A percentile compares a stretch with the other conserved stretches of the same genome.
Conservation (phyloP, 495 filamentous ascomycete genomes). For the Hypomontagnella submonticulosa region DNA sequence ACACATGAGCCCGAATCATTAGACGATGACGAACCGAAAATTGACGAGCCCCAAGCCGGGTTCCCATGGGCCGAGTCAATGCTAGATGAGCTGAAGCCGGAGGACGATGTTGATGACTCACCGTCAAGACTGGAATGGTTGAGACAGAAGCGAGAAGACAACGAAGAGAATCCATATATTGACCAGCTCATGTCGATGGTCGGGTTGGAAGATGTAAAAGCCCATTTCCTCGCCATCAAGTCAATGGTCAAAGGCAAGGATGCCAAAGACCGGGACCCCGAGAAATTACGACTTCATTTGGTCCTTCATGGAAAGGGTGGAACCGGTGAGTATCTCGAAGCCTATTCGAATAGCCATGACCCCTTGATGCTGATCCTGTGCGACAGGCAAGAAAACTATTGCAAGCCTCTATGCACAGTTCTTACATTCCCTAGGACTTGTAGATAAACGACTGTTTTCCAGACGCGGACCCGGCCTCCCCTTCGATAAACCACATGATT, state of each 20-base stretch:
- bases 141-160: not conserved
- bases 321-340: not conserved
- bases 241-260: not conserved
- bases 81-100: not conserved
- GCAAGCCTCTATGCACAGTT: not conserved
- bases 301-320: not conserved
- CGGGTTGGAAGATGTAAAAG: not conserved
- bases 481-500: too few species aligned
- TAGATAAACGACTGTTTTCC: not conserved
- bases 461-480: not conserved
- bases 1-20: not conserved
- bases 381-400: not conserved
- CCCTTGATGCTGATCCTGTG: too few species aligned
- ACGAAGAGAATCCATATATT: not conserved
- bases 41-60: too few species aligned
- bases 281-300: not conserved
- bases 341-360: not conserved
- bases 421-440: not conserved
- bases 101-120: not conserved
- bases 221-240: slow-evolving; percentile 1
- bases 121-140: not conserved
- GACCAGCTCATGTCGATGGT: slow-evolving; percentile 1
- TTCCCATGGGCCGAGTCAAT: too few species aligned
- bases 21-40: too few species aligned
- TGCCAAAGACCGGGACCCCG: not conserved